Conservation (phyloP, 2,329 filamentous ascomycete genomes). For the Arachnomyces sp. region DNA sequence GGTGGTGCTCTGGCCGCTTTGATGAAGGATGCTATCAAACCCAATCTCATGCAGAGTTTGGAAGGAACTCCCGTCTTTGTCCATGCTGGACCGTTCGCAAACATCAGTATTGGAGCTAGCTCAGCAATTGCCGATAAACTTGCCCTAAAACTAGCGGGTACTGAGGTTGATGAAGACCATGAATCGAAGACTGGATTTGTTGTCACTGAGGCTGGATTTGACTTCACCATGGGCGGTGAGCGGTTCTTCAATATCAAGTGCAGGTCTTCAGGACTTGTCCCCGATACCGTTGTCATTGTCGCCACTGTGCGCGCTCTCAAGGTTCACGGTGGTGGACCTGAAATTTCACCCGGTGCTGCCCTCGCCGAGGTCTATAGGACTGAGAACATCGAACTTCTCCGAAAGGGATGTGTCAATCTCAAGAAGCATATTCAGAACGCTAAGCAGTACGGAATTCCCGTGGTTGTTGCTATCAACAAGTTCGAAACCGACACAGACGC, state of each 20-base stretch:
- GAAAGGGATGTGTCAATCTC: constrained; percentile 84
- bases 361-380: constrained; percentile 83
- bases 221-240: constrained; percentile 99
- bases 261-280: constrained; percentile 81
- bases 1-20: constrained; percentile 87
- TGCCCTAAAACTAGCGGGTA: constrained; percentile 89
- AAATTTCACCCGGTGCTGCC: constrained; percentile 76
- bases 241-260: constrained; percentile 99
- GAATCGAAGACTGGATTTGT: constrained; percentile 80
- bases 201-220: constrained; percentile 93
- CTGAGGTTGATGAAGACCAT: constrained; percentile 82
- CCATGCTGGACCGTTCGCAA: constrained; percentile 94
- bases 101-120: constrained; percentile 95
- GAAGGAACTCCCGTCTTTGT: constrained; percentile 97
- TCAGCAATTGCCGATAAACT: constrained; percentile 92
- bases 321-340: constrained; percentile 93
- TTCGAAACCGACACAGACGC: constrained; percentile 91
- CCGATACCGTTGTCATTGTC: constrained; percentile 89
- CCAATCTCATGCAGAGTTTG: constrained; percentile 95
- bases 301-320: constrained; percentile 93
- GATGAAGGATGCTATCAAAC: constrained; percentile 98
- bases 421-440: constrained; percentile 94
- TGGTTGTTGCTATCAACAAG: constrained; percentile 95
- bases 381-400: constrained; percentile 87
- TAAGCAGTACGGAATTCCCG: constrained; percentile 78